Base-by-base conservation (phyloP, 345 rosid species). In the Acer saccharum region DNA sequence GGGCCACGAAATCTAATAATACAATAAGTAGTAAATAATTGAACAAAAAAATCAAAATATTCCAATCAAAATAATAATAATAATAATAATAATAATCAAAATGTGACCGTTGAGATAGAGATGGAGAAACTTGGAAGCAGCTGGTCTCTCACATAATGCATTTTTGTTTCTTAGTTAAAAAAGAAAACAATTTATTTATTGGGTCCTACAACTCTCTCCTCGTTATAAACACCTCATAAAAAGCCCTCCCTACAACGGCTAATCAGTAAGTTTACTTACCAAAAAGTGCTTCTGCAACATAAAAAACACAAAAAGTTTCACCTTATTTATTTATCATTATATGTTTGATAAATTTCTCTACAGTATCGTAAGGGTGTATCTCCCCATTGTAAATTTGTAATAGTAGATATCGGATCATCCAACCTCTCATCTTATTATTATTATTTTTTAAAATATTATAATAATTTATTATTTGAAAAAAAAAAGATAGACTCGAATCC, bases 71-170 rank as follows among this genome's bases (percentile, higher is more conserved):
- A n/a, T n/a, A n/a, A n/a, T n/a, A n/a, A n/a, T n/a, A n/a, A 57
- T 18, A 57, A 57, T 4, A 35, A 5, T 35, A 4, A 35, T 35
- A 35, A 35, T 35, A 35, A 4, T 35, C 6, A 35, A 35, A 60
- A 60, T 18, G 64, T 60, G 64, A 60, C 64, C 64, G 64, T 60
- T 60, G 64, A 60, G 27, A 60, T 60, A 20, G 50, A 58, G 23
- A 20, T 10, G 27, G 64, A 21, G 64, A 21, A 60, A 60, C 25
- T 18, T n/a, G 63, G n/a, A 58, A 57, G 62, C 62, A 58, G 25
- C 63, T 57, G 62, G 18, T 57, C 25, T n/a, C 21, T 58, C 63
- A 35, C 39, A 4, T 0, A 58, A 60, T 60, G 64, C 64, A 60
- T 9, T 60, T 60, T 60, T 60, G 64, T 60, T 60, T 20, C 12